A percentile compares a stretch with the other conserved stretches of the same genome.
phyloP scores from a whole-genome alignment of 2,329 filamentous ascomycete species.

The Monosporascus sp. region DNA sequence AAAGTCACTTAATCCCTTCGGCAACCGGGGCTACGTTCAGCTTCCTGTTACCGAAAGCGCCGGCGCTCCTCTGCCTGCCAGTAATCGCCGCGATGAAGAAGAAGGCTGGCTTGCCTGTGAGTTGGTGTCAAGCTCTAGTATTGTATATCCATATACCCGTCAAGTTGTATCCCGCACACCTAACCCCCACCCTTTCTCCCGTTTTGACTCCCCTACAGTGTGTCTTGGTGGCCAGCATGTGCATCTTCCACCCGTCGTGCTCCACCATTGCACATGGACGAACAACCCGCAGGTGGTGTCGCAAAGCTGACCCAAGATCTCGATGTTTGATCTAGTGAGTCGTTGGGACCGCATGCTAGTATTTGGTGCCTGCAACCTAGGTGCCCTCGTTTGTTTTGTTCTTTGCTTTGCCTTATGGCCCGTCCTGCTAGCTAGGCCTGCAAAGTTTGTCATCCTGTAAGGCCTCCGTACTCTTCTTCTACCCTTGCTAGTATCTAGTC shows the following conservation, averaged over 20 bases:
- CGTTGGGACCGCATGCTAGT: slow-evolving; percentile 93
- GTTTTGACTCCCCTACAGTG: slow-evolving; percentile 32
- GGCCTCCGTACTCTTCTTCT: slow-evolving; percentile 28
- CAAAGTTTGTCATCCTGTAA: slow-evolving; percentile 97
- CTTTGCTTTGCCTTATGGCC: slow-evolving; percentile 89
- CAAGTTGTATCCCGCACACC: slow-evolving; percentile 16
- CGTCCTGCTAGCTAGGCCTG: slow-evolving; percentile 69
- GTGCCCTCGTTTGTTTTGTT: slow-evolving; percentile 85
- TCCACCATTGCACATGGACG: slow-evolving; percentile 34
- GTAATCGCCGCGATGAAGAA: slow-evolving; percentile 83
- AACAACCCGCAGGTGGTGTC: slow-evolving; percentile 13
- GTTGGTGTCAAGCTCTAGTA: slow-evolving; percentile 39
- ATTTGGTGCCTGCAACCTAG: slow-evolving; percentile 86
- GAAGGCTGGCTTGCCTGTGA: slow-evolving; percentile 94
- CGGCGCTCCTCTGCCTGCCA: slow-evolving; percentile 80
- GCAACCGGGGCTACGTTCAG: slow-evolving; percentile 78
- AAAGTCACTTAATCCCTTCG: slow-evolving; percentile 83
- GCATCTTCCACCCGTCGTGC: slow-evolving; percentile 37
- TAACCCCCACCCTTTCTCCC: background rate
- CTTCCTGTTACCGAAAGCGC: slow-evolving; percentile 79
- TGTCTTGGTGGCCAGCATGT: slow-evolving; percentile 33
- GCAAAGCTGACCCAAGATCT: slow-evolving; percentile 25
- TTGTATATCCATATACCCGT: slow-evolving; percentile 8
- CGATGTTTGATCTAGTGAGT: slow-evolving; percentile 61
- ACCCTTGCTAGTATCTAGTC: slow-evolving; percentile 8